Evolutionary conservation across 2,329 filamentous ascomycete species (phyloP).

Genomic region (Cladosporium sp.): DNA sequence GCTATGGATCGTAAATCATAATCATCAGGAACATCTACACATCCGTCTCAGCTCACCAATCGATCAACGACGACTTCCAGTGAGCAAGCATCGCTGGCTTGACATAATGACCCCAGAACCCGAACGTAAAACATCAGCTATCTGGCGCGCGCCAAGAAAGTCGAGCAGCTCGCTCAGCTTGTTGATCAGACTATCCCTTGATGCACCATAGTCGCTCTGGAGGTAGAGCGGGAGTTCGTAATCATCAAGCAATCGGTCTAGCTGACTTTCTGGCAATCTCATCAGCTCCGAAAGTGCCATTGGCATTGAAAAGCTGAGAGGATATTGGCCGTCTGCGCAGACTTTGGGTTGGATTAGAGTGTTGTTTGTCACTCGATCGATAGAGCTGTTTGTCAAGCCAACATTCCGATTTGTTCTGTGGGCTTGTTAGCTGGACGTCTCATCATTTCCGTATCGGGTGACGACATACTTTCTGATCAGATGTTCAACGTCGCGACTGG

Average conservation of each 20-base stretch:
- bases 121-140: conserved; percentile 13
- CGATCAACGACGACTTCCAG: background rate
- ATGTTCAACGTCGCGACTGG: conserved; percentile 8
- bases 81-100: background rate
- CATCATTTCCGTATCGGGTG: background rate
- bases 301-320: conserved; percentile 25
- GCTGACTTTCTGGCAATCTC: conserved; percentile 24
- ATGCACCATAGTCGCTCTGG: background rate
- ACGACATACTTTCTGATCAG: conserved; percentile 14
- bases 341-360: conserved; percentile 33
- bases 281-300: conserved; percentile 25
- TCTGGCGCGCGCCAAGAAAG: conserved; percentile 19
- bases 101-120: background rate
- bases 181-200: background rate
- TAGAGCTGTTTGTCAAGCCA: conserved; percentile 27
- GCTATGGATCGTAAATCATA: too few relatives aligned
- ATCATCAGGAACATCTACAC: too few relatives aligned
- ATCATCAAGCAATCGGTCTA: conserved; percentile 28
- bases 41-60: background rate
- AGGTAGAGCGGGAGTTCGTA: conserved; percentile 21
- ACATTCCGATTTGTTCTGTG: conserved; percentile 22
- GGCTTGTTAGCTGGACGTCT: background rate
- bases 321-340: conserved; percentile 29
- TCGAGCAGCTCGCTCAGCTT: conserved; percentile 20
- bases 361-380: conserved; percentile 20